Evolutionary conservation across 2,329 filamentous ascomycete genomes (phyloP), one percentile per base, ranked within the genome.

Genomic region (Phialocephala sp.): DNA sequence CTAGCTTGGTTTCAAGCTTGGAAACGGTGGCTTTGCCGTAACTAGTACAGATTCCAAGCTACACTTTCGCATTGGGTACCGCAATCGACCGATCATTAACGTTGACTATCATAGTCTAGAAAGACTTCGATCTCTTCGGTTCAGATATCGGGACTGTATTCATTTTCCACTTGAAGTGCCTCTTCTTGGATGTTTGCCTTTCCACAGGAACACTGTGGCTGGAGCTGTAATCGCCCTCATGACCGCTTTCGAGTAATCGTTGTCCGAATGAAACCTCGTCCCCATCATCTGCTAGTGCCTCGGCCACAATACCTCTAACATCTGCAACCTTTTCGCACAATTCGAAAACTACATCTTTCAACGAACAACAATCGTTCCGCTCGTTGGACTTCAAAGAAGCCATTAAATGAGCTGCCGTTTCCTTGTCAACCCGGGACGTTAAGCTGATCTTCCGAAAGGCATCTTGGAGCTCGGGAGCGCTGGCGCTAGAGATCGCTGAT

Each of bases 381-480:
- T 52, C 22, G 14, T 27, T 11, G 8, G 9, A 4, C 20, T 52
- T 4, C 47, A 52, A 52, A 52, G 20, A 52, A 27, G 3, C 9
- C 47, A 24, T 27, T 4, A 32, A 52, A 5, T 27, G 22, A 32
- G 47, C 5, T 2, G 15, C 9, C 8, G 47, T 52, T 32, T 52
- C 47, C 47, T 32, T 32, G 47, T 11, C 22, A 52, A 27, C 20
- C 6, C 2, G 20, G 24, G 47, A 52, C 2, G 22, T 52, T 18
- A 15, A 52, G 20, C 43, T 20, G 47, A 62, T 43, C 11, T 41
- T 24, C 9, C 47, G 60, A 39, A 62, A 22, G 22, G 35, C 37
- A 32, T 56, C 50, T 22, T 56, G 45, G 36, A 62, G 60, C 43
- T 56, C 50, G 41, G 37, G 47, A 11, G 18, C 36, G 35, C 45